A percentile compares a stretch with the other conserved stretches of the same genome.
phyloP scores from a whole-genome alignment of 805 yeast genomes.

The Spencermartinsiella europaea region DNA sequence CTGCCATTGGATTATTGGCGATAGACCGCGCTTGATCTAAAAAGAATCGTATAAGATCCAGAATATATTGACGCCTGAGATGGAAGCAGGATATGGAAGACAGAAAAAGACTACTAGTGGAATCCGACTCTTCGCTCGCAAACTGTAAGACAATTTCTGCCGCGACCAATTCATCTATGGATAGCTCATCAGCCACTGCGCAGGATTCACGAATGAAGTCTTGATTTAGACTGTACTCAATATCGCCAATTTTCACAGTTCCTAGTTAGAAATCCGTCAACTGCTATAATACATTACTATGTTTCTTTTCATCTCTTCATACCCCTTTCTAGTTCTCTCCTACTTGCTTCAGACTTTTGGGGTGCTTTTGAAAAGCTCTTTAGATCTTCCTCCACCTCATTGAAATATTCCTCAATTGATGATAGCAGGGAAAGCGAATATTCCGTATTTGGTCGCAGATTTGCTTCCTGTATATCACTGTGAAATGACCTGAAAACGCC shows the following conservation, averaged over 20 bases:
- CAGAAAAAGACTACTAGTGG: conserved; percentile 32
- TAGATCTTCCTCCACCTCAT: conserved; percentile 32
- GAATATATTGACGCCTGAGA: conserved; percentile 63
- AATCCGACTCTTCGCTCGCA: conserved; percentile 30
- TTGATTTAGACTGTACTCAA: conserved; percentile 54
- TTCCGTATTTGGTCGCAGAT: conserved; percentile 2
- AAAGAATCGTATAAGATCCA: conserved; percentile 38
- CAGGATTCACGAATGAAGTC: conserved; percentile 59
- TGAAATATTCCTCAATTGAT: conserved; percentile 10
- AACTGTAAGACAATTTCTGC: conserved; percentile 64
- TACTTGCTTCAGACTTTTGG: conserved; percentile 31
- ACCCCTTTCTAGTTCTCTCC: conserved; percentile 30
- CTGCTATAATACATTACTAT: neutral
- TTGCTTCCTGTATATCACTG: conserved; percentile 13
- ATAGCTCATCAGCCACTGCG: conserved; percentile 55
- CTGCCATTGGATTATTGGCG: conserved; percentile 4
- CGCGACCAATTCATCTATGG: conserved; percentile 70
- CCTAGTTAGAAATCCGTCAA: conserved; percentile 28
- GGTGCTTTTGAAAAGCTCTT: conserved; percentile 34
- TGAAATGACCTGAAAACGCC: conserved; percentile 28
- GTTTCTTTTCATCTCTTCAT: conserved; percentile 5
- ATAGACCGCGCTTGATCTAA: conserved; percentile 9
- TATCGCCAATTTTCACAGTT: conserved; percentile 46
- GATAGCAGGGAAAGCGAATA: neutral
- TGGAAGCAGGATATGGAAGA: conserved; percentile 63